Conservation (phyloP, 2,329 filamentous ascomycete species). For the Berkeleyomyces rouxiae region DNA sequence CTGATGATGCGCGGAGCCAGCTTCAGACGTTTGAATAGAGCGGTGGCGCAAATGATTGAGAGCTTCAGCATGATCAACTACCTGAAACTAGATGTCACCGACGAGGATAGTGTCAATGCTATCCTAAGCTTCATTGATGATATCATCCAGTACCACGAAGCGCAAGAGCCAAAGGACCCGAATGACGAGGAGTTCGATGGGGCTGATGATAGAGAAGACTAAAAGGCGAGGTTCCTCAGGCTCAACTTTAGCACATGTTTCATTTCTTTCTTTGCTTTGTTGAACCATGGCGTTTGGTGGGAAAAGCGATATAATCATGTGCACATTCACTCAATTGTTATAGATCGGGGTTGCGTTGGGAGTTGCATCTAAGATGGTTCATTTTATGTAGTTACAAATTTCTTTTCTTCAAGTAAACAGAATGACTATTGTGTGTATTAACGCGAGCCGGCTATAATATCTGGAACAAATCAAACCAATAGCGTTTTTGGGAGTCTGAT, state of each 20-base stretch:
- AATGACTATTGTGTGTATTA: not conserved
- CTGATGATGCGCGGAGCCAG: constrained; percentile 65
- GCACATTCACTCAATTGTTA: not conserved
- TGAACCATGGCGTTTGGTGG: not conserved
- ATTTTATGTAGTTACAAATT: not conserved
- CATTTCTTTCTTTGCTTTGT: not conserved
- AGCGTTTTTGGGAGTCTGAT: no score
- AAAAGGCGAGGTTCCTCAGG: not conserved
- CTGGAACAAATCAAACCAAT: not conserved
- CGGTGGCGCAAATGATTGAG: constrained; percentile 82
- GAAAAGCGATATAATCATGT: not conserved
- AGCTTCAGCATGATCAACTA: constrained; percentile 98
- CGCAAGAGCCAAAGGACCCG: constrained; percentile 77
- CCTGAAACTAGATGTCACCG: constrained; percentile 70
- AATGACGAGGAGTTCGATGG: constrained; percentile 36
- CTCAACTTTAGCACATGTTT: not conserved
- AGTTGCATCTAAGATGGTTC: not conserved
- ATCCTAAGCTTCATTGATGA: constrained; percentile 89
- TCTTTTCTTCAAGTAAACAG: not conserved
- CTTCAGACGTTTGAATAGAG: constrained; percentile 69
- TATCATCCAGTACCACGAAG: constrained; percentile 82
- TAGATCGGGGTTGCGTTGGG: not conserved
- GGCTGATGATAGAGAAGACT: constrained; percentile 24
- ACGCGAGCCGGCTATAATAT: not conserved
- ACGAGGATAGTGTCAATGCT: constrained; percentile 76